These are phyloP conservation scores for Cephalotrichum gorgonifer DNA, from an alignment of 2,329 filamentous ascomycete genomes.

Conservation along the genomic window DNA sequence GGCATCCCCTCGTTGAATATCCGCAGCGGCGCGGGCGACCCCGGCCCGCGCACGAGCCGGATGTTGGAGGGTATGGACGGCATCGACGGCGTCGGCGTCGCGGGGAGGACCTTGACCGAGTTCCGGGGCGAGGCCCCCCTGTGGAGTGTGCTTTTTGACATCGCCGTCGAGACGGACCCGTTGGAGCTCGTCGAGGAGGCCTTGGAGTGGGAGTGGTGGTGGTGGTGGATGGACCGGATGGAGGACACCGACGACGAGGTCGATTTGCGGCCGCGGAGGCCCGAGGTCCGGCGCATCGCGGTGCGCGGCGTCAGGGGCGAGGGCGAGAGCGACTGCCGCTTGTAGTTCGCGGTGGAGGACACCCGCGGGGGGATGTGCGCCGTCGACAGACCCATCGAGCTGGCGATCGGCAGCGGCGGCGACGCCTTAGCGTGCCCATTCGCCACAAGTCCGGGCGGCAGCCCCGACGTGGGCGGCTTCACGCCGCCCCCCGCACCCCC, in stretches of 20 bases:
- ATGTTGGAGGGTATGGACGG: slow-evolving; percentile 75
- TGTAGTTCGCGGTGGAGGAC: slow-evolving; percentile 27
- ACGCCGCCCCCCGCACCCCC: neutral
- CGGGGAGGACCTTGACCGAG: slow-evolving; percentile 90
- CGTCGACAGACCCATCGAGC: slow-evolving; percentile 20
- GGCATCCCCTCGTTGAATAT: slow-evolving; percentile 51
- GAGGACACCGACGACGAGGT: slow-evolving; percentile 93
- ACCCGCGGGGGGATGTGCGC: slow-evolving; percentile 13
- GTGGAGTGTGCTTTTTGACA: slow-evolving; percentile 55
- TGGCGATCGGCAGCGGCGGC: slow-evolving; percentile 14
- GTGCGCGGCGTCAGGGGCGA: slow-evolving; percentile 81
- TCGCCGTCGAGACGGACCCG: slow-evolving; percentile 56
- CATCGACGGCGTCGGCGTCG: slow-evolving; percentile 75
- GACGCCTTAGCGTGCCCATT: slow-evolving; percentile 33
- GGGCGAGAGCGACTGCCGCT: slow-evolving; percentile 74
- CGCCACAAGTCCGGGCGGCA: slow-evolving; percentile 40
- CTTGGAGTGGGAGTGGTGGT: slow-evolving; percentile 82
- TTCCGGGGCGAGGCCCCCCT: slow-evolving; percentile 71
- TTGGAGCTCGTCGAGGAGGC: slow-evolving; percentile 86
- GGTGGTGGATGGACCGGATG: slow-evolving; percentile 81
- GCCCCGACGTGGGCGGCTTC: slow-evolving; percentile 24
- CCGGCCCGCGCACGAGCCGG: slow-evolving; percentile 60
- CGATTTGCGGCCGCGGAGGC: slow-evolving; percentile 83
- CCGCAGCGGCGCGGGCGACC: slow-evolving; percentile 37
- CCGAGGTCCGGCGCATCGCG: slow-evolving; percentile 74